These are phyloP conservation scores for Fusarium pseudoanthophilum DNA, from an alignment of 2,329 filamentous ascomycete species.

Conservation along the genomic window DNA sequence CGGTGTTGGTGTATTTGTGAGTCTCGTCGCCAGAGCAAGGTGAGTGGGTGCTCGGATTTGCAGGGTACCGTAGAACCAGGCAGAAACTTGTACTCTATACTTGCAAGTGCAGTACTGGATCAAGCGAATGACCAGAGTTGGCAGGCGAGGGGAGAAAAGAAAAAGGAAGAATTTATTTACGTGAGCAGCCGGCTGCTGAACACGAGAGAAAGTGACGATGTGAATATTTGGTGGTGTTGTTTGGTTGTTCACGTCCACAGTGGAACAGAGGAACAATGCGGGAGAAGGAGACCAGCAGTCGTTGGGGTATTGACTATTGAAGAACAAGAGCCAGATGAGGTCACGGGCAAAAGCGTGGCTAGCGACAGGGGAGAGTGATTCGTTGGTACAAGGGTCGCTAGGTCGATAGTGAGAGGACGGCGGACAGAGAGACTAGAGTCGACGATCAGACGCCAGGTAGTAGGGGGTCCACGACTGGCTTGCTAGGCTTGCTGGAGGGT, in stretches of 20 bases:
- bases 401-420: constrained; percentile 26
- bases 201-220: constrained; percentile 39
- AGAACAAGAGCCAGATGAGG: constrained; percentile 44
- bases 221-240: constrained; percentile 33
- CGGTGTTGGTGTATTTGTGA: constrained; percentile 39
- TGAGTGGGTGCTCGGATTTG: constrained; percentile 40
- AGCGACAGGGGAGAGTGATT: constrained; percentile 39
- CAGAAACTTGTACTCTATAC: constrained; percentile 40
- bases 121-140: constrained; percentile 42
- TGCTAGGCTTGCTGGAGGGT: constrained; percentile 30
- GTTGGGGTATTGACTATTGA: constrained; percentile 42
- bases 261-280: constrained; percentile 44
- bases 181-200: constrained; percentile 47
- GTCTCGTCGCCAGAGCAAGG: constrained; percentile 42
- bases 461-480: constrained; percentile 35
- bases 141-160: not conserved
- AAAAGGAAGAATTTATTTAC: constrained; percentile 28
- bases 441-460: constrained; percentile 45
- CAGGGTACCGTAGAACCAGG: constrained; percentile 43
- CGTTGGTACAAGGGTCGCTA: constrained; percentile 34
- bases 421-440: constrained; percentile 36
- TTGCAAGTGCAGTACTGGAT: constrained; percentile 38
- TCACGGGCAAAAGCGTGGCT: constrained; percentile 43
- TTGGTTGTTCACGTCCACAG: constrained; percentile 44
- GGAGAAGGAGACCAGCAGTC: constrained; percentile 36